Percentiles rank a stretch among this genome's conserved stretches.
phyloP scores from a whole-genome alignment of 306 rosid species.

The Cicer judaicum region DNA sequence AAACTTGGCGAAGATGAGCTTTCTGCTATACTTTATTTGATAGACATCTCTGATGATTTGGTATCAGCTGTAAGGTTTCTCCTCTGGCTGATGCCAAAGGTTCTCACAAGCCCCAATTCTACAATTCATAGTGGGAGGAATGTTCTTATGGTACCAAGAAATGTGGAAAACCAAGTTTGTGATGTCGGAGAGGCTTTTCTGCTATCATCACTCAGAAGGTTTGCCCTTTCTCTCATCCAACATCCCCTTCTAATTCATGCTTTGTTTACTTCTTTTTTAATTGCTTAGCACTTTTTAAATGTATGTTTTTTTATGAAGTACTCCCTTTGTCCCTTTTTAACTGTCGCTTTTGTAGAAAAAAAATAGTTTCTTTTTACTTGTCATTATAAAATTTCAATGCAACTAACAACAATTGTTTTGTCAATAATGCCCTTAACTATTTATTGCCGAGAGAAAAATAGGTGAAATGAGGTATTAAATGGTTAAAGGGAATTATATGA shows the following conservation, averaged over 20 bases:
- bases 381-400: too few species aligned
- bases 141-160: constrained; percentile 62
- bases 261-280: constrained; percentile 19
- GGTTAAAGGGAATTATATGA: too few species aligned
- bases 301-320: neutral
- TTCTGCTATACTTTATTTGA: constrained; percentile 72
- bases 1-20: constrained; percentile 93
- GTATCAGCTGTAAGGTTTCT: constrained; percentile 83
- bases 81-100: constrained; percentile 93
- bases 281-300: constrained; percentile 11
- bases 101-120: constrained; percentile 62
- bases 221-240: constrained; percentile 21
- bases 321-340: too few species aligned
- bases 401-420: too few species aligned
- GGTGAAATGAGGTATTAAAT: too few species aligned
- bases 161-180: constrained; percentile 78
- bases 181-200: constrained; percentile 92
- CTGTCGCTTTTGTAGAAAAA: too few species aligned
- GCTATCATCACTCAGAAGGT: constrained; percentile 88
- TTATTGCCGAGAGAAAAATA: too few species aligned
- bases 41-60: constrained; percentile 79
- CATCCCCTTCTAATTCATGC: constrained; percentile 25
- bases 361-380: too few species aligned
- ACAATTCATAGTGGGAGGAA: constrained; percentile 78
- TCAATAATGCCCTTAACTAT: too few species aligned